phyloP scores from a whole-genome alignment of 2,329 filamentous ascomycete species.

The Talaromyces rugulosus region DNA sequence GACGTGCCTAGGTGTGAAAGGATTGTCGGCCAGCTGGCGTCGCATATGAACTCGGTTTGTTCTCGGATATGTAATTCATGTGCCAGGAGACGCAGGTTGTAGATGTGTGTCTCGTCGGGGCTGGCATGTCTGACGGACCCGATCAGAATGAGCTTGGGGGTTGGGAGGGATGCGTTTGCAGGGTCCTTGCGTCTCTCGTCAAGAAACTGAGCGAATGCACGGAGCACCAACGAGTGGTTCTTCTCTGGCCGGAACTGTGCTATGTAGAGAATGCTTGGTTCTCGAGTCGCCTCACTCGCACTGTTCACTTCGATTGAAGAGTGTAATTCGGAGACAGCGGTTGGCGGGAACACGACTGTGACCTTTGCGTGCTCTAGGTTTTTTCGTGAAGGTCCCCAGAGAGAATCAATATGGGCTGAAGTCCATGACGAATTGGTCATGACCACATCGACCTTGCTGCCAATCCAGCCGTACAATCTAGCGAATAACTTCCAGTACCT shows the following conservation, averaged over 20 bases:
- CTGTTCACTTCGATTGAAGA: slow-evolving; percentile 66
- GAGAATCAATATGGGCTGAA: slow-evolving; percentile 69
- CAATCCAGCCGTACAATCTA: slow-evolving; percentile 73
- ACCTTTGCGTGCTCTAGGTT: slow-evolving; percentile 42
- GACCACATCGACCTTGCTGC: slow-evolving; percentile 80
- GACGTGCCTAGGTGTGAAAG: slow-evolving; percentile 71
- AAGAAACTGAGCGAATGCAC: slow-evolving; percentile 76
- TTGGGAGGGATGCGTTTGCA: slow-evolving; percentile 35
- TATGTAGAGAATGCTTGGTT: slow-evolving; percentile 80
- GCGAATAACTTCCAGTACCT: slow-evolving; percentile 87
- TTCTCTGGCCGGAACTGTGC: slow-evolving; percentile 97
- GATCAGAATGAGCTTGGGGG: slow-evolving; percentile 72
- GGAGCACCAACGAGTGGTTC: slow-evolving; percentile 82
- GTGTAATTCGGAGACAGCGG: slow-evolving; percentile 81
- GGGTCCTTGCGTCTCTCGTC: slow-evolving; percentile 50
- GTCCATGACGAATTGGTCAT: slow-evolving; percentile 99
- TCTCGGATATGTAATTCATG: slow-evolving; percentile 84
- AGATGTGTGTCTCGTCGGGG: slow-evolving; percentile 59
- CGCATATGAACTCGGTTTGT: slow-evolving; percentile 78
- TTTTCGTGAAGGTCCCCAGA: slow-evolving; percentile 63
- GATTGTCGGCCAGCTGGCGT: slow-evolving; percentile 85
- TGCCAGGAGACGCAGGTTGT: slow-evolving; percentile 78
- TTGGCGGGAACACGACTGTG: slow-evolving; percentile 83
- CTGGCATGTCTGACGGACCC: slow-evolving; percentile 78
- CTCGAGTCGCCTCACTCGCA: slow-evolving; percentile 64